Percentiles rank a stretch among this genome's conserved stretches.
Evolutionary conservation across 192 early-diverging fungal genomes (phyloP).

Genomic region (Gaertneriomyces semiglobifer): DNA sequence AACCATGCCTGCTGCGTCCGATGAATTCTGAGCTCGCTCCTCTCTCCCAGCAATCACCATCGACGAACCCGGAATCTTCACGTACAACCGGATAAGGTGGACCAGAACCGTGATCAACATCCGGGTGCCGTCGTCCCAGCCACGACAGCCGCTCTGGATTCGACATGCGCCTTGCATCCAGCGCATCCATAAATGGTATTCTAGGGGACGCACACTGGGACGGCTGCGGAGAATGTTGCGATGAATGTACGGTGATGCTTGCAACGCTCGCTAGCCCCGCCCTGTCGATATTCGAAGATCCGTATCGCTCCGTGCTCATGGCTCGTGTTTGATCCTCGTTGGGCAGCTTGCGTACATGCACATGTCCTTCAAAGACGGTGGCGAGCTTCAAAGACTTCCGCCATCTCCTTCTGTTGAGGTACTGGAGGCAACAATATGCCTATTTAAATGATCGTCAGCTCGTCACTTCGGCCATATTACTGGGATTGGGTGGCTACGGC

Average conservation of each 20-base stretch:
- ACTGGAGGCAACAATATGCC: slow-evolving; percentile 43
- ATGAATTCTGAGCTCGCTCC: neutral
- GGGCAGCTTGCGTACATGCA: neutral
- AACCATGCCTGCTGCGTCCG: slow-evolving; percentile 2
- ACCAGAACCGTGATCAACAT: slow-evolving; percentile 3
- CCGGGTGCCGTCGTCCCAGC: neutral
- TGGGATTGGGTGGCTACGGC: too few relatives aligned
- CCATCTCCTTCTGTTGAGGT: slow-evolving; percentile 37
- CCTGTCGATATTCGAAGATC: too few relatives aligned
- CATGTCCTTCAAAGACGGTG: slow-evolving; percentile 32
- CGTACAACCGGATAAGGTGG: neutral
- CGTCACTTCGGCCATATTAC: too few relatives aligned
- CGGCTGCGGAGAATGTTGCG: too few relatives aligned
- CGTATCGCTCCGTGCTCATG: too few relatives aligned
- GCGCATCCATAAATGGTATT: slow-evolving; percentile 5
- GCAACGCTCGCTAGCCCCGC: too few relatives aligned
- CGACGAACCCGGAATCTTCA: neutral
- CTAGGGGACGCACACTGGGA: neutral
- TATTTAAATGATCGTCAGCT: neutral
- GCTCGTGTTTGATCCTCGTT: too few relatives aligned
- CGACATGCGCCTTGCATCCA: slow-evolving; percentile 27
- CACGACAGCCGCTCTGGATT: slow-evolving; percentile 17
- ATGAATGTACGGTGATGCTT: too few relatives aligned
- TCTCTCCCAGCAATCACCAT: neutral
- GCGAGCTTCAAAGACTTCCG: slow-evolving; percentile 31